A percentile compares a stretch with the other conserved stretches of the same genome.
Evolutionary conservation across 371 early-diverging fungal genomes (phyloP).

Genomic region (Mortierella sp.): DNA sequence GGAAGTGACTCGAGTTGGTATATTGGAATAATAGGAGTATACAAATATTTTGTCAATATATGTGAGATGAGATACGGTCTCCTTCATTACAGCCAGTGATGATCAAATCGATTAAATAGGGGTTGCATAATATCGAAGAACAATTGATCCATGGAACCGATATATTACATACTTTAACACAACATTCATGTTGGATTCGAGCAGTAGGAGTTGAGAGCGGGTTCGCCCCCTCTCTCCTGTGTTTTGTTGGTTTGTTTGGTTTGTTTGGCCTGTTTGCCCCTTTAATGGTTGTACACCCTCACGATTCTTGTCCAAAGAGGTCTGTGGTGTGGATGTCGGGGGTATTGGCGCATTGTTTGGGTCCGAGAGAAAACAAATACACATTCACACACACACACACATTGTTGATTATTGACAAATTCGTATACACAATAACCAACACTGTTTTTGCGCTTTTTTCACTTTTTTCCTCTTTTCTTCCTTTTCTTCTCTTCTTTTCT

Average conservation of each 20-base stretch:
- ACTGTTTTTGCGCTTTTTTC: not conserved
- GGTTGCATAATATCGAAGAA: too few species aligned
- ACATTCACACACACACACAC: not conserved
- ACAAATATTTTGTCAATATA: too few species aligned
- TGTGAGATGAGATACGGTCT: too few species aligned
- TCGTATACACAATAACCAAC: not conserved
- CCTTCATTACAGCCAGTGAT: too few species aligned
- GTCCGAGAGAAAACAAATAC: not conserved
- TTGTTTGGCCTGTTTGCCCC: slow-evolving; percentile 1
- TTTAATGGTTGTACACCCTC: not conserved
- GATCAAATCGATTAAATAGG: too few species aligned
- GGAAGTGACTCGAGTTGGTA: not conserved
- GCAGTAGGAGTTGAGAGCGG: too few species aligned
- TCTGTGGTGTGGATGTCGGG: slow-evolving; percentile 8
- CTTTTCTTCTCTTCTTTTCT: not conserved
- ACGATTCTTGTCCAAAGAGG: not conserved
- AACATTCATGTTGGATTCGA: too few species aligned
- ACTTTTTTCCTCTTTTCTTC: not conserved
- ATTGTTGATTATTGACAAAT: not conserved
- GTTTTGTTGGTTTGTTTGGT: not conserved
- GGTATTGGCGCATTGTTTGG: not conserved
- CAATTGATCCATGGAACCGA: too few species aligned
- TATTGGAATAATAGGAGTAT: not conserved
- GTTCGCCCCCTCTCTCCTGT: not conserved
- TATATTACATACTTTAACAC: not conserved